Evolutionary conservation across 225 moss, liverwort and hornwort genomes (phyloP), one percentile per base, ranked within the genome.

Genomic region (Ulota crispa): DNA sequence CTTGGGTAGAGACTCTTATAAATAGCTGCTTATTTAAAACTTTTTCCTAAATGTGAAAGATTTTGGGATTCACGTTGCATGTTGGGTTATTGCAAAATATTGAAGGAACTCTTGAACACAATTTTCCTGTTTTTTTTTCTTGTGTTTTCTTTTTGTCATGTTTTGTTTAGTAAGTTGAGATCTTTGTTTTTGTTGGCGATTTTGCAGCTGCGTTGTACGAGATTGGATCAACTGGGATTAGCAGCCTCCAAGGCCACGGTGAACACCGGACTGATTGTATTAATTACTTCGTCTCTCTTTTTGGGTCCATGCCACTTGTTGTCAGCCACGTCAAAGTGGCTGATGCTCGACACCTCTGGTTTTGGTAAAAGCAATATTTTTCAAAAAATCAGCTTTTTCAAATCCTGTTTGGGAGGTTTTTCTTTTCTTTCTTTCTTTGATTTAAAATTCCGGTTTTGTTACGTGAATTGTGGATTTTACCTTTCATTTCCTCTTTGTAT

Each of bases 191-290:
- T 57, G 54, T 75, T 82, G 84, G 42, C 70, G 60, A 50, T 50
- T 50, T 20, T 79, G 79, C 87, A 98, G 95, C 87, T 73, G 85
- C 87, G 47, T 64, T 99, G 37, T 76, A 90, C 70, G 98, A 99
- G 87, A 99, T 99, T 83, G 98, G 98, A 78, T 92, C 95, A 52
- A 94, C 92, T 70, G 98, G 98, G 53, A 99, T 99, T 60, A 95
- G 95, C 88, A 99, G 95, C 86, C 91, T 99, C 50, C 87, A 91
- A 78, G 98, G 98, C 43, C 98, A 99, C 78, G 87, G 82, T 53
- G 86, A 92, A 78, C 95, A 91, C 66, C 87, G 98, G 75, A 93
- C 93, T 57, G 80, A 83, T 30, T 99, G 98, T 79, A 56, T 99
- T 78, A 99, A 99, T 89, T 85, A 90, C 67, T 99, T 99, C 66